These are phyloP conservation scores for Corymbia citriodora DNA, from an alignment of 441 rosid genomes.

Conservation along the genomic window DNA sequence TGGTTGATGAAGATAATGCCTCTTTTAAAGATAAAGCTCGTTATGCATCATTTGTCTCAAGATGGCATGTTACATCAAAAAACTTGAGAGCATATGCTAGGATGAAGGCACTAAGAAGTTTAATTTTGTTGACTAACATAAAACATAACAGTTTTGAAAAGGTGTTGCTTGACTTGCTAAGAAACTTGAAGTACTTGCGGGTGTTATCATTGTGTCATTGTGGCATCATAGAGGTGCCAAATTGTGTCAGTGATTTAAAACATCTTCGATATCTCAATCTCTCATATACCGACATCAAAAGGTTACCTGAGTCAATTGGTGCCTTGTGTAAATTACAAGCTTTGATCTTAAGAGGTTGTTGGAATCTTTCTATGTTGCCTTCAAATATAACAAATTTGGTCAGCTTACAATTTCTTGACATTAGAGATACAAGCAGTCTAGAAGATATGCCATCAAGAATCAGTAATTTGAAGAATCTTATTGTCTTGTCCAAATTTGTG, in stretches of 20 bases:
- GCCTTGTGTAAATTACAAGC: neutral
- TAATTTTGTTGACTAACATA: neutral
- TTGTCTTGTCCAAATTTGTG: no score
- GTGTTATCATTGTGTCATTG: neutral
- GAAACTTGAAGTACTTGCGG: no score
- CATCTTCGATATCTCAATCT: neutral
- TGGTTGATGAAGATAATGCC: rapidly evolving
- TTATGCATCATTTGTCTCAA: neutral
- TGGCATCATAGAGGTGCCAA: rapidly evolving
- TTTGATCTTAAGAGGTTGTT: neutral
- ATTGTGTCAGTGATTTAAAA: rapidly evolving
- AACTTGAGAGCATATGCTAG: neutral
- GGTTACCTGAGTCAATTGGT: neutral
- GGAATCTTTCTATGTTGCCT: rapidly evolving
- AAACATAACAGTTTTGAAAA: no score
- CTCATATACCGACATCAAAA: rapidly evolving
- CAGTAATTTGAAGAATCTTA: no score
- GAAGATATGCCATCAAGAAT: no score
- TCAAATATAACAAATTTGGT: no score
- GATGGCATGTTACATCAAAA: neutral
- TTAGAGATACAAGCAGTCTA: no score
- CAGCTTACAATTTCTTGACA: no score
- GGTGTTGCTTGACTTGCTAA: no score
- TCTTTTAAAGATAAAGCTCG: neutral
- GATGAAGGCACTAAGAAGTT: neutral